phyloP scores from a whole-genome alignment of 2,329 filamentous ascomycete species.

The Aureobasidium uvarum region DNA sequence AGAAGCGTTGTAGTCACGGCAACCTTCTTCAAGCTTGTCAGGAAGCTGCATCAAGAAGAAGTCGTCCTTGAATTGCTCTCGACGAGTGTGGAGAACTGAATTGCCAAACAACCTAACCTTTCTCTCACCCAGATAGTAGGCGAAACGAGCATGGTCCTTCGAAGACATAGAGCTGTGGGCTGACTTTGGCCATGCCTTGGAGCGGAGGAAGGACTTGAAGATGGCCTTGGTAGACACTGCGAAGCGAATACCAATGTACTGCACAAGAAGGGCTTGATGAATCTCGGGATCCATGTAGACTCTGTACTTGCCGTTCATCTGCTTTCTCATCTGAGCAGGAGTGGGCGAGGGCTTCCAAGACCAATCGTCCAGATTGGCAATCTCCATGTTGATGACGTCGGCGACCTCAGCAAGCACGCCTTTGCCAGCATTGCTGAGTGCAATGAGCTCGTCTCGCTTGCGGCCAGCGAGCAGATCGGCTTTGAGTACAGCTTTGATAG shows the following conservation, averaged over 20 bases:
- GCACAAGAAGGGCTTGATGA: constrained; percentile 55
- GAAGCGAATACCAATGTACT: constrained; percentile 56
- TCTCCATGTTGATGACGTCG: constrained; percentile 58
- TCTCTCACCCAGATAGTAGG: constrained; percentile 45
- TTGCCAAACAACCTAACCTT: constrained; percentile 11
- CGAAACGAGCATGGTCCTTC: constrained; percentile 44
- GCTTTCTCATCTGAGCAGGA: constrained; percentile 51
- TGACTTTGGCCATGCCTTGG: constrained; percentile 45
- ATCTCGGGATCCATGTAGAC: constrained; percentile 61
- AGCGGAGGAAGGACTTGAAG: constrained; percentile 42
- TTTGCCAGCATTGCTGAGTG: constrained; percentile 49
- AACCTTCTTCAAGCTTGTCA: constrained; percentile 40
- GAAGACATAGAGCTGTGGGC: constrained; percentile 38
- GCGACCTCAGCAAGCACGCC: constrained; percentile 54
- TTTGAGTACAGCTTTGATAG: constrained; percentile 51
- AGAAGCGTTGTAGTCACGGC: constrained; percentile 40
- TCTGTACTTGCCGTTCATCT: constrained; percentile 58
- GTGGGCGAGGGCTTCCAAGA: constrained; percentile 50
- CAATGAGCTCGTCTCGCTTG: constrained; percentile 52
- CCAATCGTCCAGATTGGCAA: constrained; percentile 54
- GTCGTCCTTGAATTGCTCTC: constrained; percentile 43
- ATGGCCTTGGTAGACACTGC: constrained; percentile 48
- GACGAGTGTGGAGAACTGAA: constrained; percentile 35
- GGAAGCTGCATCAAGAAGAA: constrained; percentile 60
- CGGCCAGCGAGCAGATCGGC: constrained; percentile 54